Conservation (phyloP, 495 filamentous ascomycete genomes). For the Aspergillus affinis region DNA sequence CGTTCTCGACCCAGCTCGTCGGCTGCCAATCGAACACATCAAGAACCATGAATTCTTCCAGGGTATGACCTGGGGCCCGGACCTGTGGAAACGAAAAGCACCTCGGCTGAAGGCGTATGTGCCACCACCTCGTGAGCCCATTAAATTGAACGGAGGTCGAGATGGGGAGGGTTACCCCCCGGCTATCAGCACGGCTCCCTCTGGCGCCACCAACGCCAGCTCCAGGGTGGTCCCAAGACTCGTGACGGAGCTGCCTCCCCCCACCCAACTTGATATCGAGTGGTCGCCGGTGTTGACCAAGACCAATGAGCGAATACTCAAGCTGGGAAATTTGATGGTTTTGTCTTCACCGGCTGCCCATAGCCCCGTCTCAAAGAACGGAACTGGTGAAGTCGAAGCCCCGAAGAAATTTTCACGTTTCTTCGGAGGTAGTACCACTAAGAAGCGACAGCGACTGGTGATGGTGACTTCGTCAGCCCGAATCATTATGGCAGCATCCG, state of each 20-base stretch:
- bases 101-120: conserved; percentile 86
- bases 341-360: conserved; percentile 68
- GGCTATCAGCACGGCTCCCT: conserved; percentile 48
- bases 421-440: conserved; percentile 84
- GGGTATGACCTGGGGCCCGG: conserved; percentile 81
- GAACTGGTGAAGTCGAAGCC: conserved; percentile 56
- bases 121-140: conserved; percentile 76
- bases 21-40: conserved; percentile 94
- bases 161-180: conserved; percentile 48
- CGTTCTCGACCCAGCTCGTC: conserved; percentile 81
- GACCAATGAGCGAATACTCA: conserved; percentile 90
- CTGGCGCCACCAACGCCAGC: conserved; percentile 38
- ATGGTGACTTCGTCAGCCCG: conserved; percentile 93
- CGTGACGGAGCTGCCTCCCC: conserved; percentile 93
- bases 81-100: conserved; percentile 87
- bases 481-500: conserved; percentile 86
- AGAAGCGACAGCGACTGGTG: conserved; percentile 88
- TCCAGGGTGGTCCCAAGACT: conserved; percentile 69
- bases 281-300: conserved; percentile 96
- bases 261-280: conserved; percentile 95
- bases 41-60: conserved; percentile 97
- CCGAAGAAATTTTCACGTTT: conserved; percentile 89
- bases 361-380: conserved; percentile 66
- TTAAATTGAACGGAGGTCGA: conserved; percentile 70
- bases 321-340: conserved; percentile 87